Evolutionary conservation across 495 filamentous ascomycete species (phyloP), one percentile per base, ranked within the genome.

Genomic region (Penicillium cinerascens): DNA sequence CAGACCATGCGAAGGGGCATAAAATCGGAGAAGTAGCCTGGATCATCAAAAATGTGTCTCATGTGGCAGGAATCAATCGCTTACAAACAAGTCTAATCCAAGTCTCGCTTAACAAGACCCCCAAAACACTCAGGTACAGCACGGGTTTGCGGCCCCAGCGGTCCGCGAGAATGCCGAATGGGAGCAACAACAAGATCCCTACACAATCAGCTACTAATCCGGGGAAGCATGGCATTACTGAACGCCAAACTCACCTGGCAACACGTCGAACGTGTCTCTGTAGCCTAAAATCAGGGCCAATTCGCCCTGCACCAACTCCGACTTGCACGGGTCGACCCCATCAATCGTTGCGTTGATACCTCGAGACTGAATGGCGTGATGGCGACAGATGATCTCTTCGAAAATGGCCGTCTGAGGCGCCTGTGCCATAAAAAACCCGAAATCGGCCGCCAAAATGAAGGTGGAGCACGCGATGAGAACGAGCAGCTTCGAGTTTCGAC

Each of bases 101-200:
- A 0, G 70, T 26, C 18, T 74, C 55, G 25, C 61, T 52, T 0
- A 77, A 48, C 1, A 66, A 25, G 36, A 70, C 54, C 6, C 75
- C 76, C 18, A 66, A 6, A 6, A 72, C 38, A 4, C 62, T 54
- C 25, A 76, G 52, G n/a, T 62, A 61, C 6, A 70, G 47, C 26
- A 80, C 67, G 2, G 70, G 70, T 36, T 66, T 74, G 42, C 77
- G 70, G 9, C 78, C 78, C 49, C 71, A 75, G 38, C 66, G 77
- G 60, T 71, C 66, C 13, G 65, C 55, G 2, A 73, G 56, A 17
- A 72, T 55, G 21, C 71, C 65, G 55, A 61, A 72, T 0, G 65
- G 66, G 2, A 72, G 42, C 7, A 64, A 68, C 4, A 76, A 45
- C 0, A 70, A 6, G 18, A 79, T 49, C 4, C 56, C 74, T 69